Conservation (phyloP, 2,329 filamentous ascomycete species). For the Coleophoma eucalyptorum region DNA sequence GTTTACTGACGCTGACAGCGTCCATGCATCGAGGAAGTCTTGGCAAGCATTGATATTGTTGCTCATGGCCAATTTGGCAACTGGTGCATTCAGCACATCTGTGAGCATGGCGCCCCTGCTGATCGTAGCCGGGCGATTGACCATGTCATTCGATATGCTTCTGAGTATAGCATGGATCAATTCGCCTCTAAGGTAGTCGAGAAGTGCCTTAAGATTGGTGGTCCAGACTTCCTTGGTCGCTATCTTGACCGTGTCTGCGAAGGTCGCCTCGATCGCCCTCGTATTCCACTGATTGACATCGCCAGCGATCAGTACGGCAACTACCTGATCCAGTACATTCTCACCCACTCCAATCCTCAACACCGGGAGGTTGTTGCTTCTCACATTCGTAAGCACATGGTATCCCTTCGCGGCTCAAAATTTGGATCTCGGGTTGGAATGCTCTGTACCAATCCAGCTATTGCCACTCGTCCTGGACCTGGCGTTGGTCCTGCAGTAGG, state of each 20-base stretch:
- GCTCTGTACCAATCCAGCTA: conserved; percentile 94
- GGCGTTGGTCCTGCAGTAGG: conserved; percentile 66
- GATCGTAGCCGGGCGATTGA: conserved; percentile 94
- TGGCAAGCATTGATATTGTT: conserved; percentile 92
- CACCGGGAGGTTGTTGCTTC: conserved; percentile 90
- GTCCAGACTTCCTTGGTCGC: conserved; percentile 81
- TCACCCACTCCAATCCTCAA: conserved; percentile 81
- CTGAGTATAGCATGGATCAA: conserved; percentile 98
- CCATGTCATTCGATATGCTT: conserved; percentile 88
- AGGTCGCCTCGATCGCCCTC: conserved; percentile 82
- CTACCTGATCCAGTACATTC: conserved; percentile 95
- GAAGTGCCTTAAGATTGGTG: conserved; percentile 97
- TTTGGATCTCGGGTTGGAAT: conserved; percentile 98
- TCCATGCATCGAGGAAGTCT: conserved; percentile 93
- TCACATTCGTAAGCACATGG: conserved; percentile 99
- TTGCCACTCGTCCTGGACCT: conserved; percentile 83
- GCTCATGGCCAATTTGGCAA: conserved; percentile 98
- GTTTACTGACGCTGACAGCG: conserved; percentile 53
- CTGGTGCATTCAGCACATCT: conserved; percentile 99
- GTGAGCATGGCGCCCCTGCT: conserved; percentile 86
- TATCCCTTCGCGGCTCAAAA: conserved; percentile 95
- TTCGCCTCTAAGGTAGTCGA: conserved; percentile 99
- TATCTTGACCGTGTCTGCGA: conserved; percentile 95
- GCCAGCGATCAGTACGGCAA: conserved; percentile 98
- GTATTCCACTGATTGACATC: conserved; percentile 96